Evolutionary conservation across 176 grass and related monocot genomes (phyloP).

Genomic region (Guadua angustifolia): DNA sequence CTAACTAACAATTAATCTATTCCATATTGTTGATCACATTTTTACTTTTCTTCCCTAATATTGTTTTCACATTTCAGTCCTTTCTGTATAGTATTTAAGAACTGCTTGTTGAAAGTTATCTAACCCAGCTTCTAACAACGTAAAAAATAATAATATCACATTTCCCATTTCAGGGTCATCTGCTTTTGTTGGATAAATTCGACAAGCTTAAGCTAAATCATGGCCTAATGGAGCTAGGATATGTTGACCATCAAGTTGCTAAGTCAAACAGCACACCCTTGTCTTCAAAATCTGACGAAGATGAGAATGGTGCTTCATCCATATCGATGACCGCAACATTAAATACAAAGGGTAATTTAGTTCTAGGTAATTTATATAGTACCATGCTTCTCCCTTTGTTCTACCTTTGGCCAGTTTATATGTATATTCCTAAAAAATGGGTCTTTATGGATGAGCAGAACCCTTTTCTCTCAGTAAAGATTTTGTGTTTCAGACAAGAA

Average conservation of each 20-base stretch:
- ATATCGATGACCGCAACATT: conserved; percentile 92
- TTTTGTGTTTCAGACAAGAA: conserved; percentile 1
- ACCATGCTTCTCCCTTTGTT: conserved; percentile 37
- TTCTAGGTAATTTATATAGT: conserved; percentile 65
- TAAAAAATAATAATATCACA: conserved; percentile 19
- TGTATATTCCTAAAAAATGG: background rate
- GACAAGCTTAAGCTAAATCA: conserved; percentile 82
- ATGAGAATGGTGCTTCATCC: conserved; percentile 58
- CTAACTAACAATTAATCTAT: conserved; percentile 28
- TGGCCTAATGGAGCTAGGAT: conserved; percentile 92
- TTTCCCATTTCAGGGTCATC: conserved; percentile 72
- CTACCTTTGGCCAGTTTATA: conserved; percentile 1
- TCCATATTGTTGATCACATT: background rate
- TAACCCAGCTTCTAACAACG: conserved; percentile 7
- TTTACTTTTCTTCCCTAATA: conserved; percentile 17
- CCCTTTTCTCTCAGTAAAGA: conserved; percentile 11
- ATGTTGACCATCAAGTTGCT: conserved; percentile 70
- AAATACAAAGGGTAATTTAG: conserved; percentile 69
- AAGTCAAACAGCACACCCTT: conserved; percentile 40
- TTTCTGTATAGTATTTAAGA: conserved; percentile 18
- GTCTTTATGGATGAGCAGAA: conserved; percentile 3
- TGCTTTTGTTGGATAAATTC: conserved; percentile 86
- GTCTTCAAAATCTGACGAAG: conserved; percentile 41
- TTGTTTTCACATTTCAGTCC: background rate
- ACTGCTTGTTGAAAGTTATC: conserved; percentile 12